Base-by-base conservation (phyloP, 331 rosid species). In the Dryas integrifolia region DNA sequence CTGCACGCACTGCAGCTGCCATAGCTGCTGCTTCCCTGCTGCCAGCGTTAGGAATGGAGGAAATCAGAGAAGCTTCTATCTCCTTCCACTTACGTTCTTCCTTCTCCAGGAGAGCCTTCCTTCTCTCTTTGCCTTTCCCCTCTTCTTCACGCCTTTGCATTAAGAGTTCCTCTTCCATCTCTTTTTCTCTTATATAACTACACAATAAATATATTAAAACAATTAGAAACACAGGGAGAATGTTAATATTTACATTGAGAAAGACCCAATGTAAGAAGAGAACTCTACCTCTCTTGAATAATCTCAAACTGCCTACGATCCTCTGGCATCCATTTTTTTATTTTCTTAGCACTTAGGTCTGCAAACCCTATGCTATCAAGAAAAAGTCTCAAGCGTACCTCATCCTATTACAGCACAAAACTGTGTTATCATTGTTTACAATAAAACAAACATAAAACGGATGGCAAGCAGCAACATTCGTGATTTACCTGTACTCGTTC, bases 61-160 rank as follows among this genome's bases (percentile, higher is more conserved):
- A 91, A 74, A 95, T 92, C 65, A 95, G 82, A 63, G 99, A 92
- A 72, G 98, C 99, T 85, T 95, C 99, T 78, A 95, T 88, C 92
- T 92, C 99, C 85, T 95, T 95, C 99, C 99, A 95, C 77, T 92
- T 95, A 6, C 99, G 97, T 59, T 95, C 99, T 84, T 95, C 99
- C 82, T 92, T 95, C 85, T 95, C 96, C 60, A 95, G 88, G 58
- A 95, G 90, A 46, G 93, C 97, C 86, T 91, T 95, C 84, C 99
- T 89, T 86, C 99, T 89, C 86, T 92, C 99, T 81, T 91, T 95
- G 60, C 99, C 99, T 78, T 91, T 89, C 58, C 99, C 99, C 87
- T 92, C 99, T 80, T 95, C 99, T 79, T 95, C 99, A 62, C 99
- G 98, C 78, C 99, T 87, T 80, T 92, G 99, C 96, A 85, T 87